Evolutionary conservation across 768 basidiomycete species (phyloP).

Genomic region (Daedaleopsis nitida): DNA sequence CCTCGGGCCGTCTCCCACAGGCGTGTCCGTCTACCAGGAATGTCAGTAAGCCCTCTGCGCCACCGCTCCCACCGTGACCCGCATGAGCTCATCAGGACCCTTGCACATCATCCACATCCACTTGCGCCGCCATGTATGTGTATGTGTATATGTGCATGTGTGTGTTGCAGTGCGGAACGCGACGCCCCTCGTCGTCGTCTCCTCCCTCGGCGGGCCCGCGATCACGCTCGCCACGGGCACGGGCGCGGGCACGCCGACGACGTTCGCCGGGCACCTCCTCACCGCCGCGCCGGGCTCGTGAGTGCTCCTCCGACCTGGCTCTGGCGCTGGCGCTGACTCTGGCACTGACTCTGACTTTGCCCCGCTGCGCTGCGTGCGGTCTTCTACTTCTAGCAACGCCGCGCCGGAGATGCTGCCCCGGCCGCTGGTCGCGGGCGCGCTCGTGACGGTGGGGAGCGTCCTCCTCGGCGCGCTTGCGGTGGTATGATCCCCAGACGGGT

Average conservation of each 20-base stretch:
- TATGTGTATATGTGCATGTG: too few relatives aligned
- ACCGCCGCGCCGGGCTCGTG: conserved; percentile 14
- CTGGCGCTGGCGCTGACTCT: too few relatives aligned
- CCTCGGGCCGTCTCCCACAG: conserved; percentile 19
- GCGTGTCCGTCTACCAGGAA: conserved; percentile 20
- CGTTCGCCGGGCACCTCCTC: conserved; percentile 26
- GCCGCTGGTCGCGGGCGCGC: conserved; percentile 17
- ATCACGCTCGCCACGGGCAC: conserved; percentile 25
- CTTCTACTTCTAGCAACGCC: neutral
- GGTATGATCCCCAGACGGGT: conserved; percentile 14
- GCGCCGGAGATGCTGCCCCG: conserved; percentile 3
- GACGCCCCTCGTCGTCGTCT: conserved; percentile 25
- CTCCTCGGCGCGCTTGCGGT: conserved; percentile 22
- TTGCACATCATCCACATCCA: neutral
- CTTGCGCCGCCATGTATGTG: too few relatives aligned
- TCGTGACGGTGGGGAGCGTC: conserved; percentile 20
- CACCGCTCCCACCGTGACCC: neutral
- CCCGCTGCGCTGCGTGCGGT: neutral
- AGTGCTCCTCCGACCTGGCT: neutral
- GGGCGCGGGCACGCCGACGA: conserved; percentile 11
- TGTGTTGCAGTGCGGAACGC: conserved; percentile 11
- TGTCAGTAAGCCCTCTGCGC: conserved; percentile 11
- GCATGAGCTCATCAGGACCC: neutral
- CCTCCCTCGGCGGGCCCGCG: conserved; percentile 23
- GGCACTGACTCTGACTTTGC: neutral